phyloP scores from a whole-genome alignment of 306 rosid species.

The Dicorynia guianensis region DNA sequence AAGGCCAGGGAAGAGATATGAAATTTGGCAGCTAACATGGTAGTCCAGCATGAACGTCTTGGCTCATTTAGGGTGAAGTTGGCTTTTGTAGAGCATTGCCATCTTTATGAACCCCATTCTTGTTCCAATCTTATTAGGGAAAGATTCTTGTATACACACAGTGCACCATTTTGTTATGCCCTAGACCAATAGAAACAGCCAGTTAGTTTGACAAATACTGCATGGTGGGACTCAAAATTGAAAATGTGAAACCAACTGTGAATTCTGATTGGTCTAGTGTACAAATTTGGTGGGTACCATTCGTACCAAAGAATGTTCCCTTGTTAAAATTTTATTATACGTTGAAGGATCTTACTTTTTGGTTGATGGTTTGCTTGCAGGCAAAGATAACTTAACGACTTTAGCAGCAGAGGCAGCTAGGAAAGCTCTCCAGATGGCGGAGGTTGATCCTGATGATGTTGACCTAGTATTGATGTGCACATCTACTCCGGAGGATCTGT shows the following conservation, averaged over 20 bases:
- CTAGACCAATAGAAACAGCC: too few relatives aligned
- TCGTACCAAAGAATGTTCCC: too few relatives aligned
- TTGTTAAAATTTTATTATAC: slow-evolving; percentile 4
- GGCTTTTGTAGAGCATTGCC: slow-evolving; percentile 24
- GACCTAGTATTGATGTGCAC: slow-evolving; percentile 97
- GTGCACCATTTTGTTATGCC: too few relatives aligned
- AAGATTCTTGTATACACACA: too few relatives aligned
- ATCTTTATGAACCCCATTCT: slow-evolving; percentile 18
- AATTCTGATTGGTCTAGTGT: too few relatives aligned
- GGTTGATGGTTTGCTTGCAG: slow-evolving; percentile 52
- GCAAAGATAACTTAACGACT: slow-evolving; percentile 63
- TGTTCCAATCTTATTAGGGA: slow-evolving; percentile 5
- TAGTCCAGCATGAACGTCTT: slow-evolving; percentile 26
- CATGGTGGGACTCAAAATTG: too few relatives aligned
- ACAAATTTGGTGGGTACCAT: too few relatives aligned
- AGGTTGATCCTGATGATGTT: slow-evolving; percentile 81
- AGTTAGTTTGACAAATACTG: too few relatives aligned
- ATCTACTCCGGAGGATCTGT: slow-evolving; percentile 97
- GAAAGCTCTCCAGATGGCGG: slow-evolving; percentile 96
- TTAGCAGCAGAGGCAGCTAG: slow-evolving; percentile 79
- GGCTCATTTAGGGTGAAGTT: slow-evolving; percentile 20
- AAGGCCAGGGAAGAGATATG: slow-evolving; percentile 8
- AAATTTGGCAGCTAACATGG: slow-evolving; percentile 21
- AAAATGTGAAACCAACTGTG: too few relatives aligned
- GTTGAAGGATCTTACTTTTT: slow-evolving; percentile 29